Evolutionary conservation across 2,329 filamentous ascomycete genomes (phyloP), one percentile per base, ranked within the genome.

Genomic region (Colletotrichum sp.): DNA sequence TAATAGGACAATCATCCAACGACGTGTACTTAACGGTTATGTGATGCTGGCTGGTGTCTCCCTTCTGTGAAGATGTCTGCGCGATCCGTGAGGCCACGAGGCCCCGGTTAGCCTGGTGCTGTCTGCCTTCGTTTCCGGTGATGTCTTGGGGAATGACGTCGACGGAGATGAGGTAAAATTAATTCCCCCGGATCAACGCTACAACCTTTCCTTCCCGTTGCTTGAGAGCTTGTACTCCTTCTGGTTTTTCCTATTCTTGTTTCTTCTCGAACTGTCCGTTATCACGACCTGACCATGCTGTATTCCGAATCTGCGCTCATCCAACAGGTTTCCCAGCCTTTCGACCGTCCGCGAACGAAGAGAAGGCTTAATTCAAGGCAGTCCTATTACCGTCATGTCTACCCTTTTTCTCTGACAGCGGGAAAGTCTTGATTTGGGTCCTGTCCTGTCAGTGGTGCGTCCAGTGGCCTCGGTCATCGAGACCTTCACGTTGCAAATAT

Each of bases 1-100:
- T 76, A 76, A 76, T 76, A 69, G 64, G 59, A 59, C 64, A 72
- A 60, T 71, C 43, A 73, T 64, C 39, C 43, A 57, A 64, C 24
- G 67, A 65, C 0, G 10, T n/a, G n/a, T n/a, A n/a, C n/a, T n/a
- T n/a, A n/a, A n/a, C n/a, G n/a, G n/a, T n/a, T n/a, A n/a, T n/a
- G n/a, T 21, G 43, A 52, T 13, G 39, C 39, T n/a, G 39, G 39
- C 39, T 43, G 39, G 8, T 10, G 0, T 43, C 18, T n/a, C 39
- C 39, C 39, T n/a, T n/a, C 5, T 48, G 43, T 52, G 43, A 52
- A 13, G 10, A 52, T 5, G n/a, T 3, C 1, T 52, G 0, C 43
- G 10, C 43, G 43, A 52, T 21, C 2, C n/a, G 10, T 13, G 2
- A 21, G 10, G 10, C n/a, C n/a, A n/a, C n/a, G n/a, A n/a, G n/a